Evolutionary conservation across 345 rosid species (phyloP).

Genomic region (Moricandia arvensis): DNA sequence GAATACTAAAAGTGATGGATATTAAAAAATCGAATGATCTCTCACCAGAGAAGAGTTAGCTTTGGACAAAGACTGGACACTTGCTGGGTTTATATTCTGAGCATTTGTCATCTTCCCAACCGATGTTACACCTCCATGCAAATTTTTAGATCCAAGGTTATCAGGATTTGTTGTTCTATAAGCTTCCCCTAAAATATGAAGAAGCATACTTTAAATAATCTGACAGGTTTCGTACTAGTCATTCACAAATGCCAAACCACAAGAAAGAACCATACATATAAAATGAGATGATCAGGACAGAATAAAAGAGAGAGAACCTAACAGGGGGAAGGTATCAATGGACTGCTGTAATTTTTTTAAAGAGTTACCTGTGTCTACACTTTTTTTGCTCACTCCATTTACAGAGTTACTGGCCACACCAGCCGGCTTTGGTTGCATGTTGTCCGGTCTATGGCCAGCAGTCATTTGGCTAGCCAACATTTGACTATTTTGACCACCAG

Average conservation of each 20-base stretch:
- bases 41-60: slow-evolving; percentile 50
- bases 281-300: slow-evolving; percentile 2
- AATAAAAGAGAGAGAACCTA: slow-evolving; percentile 18
- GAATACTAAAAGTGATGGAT: slow-evolving; percentile 51
- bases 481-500: slow-evolving; percentile 65
- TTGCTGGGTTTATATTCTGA: slow-evolving; percentile 51
- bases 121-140: slow-evolving; percentile 51
- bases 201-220: slow-evolving; percentile 17
- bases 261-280: background rate
- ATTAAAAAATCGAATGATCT: slow-evolving; percentile 52
- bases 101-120: slow-evolving; percentile 50
- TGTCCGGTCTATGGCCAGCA: slow-evolving; percentile 51
- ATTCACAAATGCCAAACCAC: slow-evolving; percentile 8
- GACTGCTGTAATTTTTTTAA: slow-evolving; percentile 52
- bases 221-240: slow-evolving; percentile 8
- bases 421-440: slow-evolving; percentile 69
- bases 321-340: slow-evolving; percentile 47
- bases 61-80: slow-evolving; percentile 58
- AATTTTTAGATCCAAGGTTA: slow-evolving; percentile 61
- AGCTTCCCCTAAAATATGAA: slow-evolving; percentile 61
- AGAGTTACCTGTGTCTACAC: slow-evolving; percentile 50
- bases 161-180: slow-evolving; percentile 56
- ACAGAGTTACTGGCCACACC: slow-evolving; percentile 62
- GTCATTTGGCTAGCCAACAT: slow-evolving; percentile 62
- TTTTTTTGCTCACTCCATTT: slow-evolving; percentile 63